Evolutionary conservation across 2,329 filamentous ascomycete species (phyloP).

Genomic region (Albifimbria verrucaria): DNA sequence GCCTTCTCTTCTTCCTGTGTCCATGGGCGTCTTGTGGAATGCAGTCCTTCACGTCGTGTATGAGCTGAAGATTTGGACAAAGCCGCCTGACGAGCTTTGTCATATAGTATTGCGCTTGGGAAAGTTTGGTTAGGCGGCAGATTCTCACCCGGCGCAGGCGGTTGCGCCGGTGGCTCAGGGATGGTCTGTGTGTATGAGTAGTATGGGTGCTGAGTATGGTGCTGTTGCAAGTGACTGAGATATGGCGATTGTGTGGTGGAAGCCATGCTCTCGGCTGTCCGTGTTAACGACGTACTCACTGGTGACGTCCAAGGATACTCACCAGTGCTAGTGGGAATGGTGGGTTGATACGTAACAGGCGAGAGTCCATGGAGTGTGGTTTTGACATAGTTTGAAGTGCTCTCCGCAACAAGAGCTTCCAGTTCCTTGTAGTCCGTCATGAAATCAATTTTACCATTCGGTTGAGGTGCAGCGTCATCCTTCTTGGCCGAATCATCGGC

Average conservation of each 20-base stretch:
- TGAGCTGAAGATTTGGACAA: slow-evolving; percentile 54
- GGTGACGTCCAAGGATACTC: slow-evolving; percentile 10
- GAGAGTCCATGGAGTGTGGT: slow-evolving; percentile 41
- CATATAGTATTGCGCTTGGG: slow-evolving; percentile 54
- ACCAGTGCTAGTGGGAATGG: slow-evolving; percentile 36
- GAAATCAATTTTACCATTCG: slow-evolving; percentile 27
- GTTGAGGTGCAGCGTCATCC: slow-evolving; percentile 17
- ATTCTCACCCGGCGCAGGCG: slow-evolving; percentile 28
- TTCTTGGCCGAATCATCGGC: slow-evolving; percentile 21
- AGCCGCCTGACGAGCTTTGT: slow-evolving; percentile 56
- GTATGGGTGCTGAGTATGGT: slow-evolving; percentile 32
- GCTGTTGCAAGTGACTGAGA: slow-evolving; percentile 34
- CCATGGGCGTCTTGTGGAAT: slow-evolving; percentile 74
- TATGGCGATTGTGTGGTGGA: slow-evolving; percentile 33
- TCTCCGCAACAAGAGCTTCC: slow-evolving; percentile 40
- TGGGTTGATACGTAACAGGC: slow-evolving; percentile 39
- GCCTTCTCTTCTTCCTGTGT: slow-evolving; percentile 86
- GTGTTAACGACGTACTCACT: neutral
- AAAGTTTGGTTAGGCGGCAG: slow-evolving; percentile 56
- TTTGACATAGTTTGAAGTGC: slow-evolving; percentile 42
- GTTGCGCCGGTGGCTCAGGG: slow-evolving; percentile 29
- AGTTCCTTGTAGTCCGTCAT: slow-evolving; percentile 40
- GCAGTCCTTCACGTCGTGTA: slow-evolving; percentile 52
- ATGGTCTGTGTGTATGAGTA: slow-evolving; percentile 31
- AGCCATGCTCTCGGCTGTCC: slow-evolving; percentile 27